phyloP scores from a whole-genome alignment of 768 basidiomycete genomes.

The Kwoniella botswanensis region DNA sequence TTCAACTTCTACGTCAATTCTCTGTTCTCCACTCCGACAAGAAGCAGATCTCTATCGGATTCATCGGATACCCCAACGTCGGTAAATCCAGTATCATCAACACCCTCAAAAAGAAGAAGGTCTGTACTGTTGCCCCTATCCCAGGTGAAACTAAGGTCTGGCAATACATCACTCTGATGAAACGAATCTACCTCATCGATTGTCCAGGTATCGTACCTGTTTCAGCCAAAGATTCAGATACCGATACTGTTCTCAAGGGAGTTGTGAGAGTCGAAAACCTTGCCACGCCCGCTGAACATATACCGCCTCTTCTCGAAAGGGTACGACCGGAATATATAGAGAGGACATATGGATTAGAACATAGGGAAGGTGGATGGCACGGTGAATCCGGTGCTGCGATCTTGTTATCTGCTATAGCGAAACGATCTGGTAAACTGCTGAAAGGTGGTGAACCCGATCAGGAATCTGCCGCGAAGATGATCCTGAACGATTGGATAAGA shows the following conservation, averaged over 20 bases:
- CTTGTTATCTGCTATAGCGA: constrained; percentile 81
- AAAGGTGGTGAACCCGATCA: constrained; percentile 94
- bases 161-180: constrained; percentile 98
- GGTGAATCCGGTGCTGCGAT: constrained; percentile 66
- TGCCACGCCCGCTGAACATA: constrained; percentile 87
- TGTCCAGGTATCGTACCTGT: constrained; percentile 98
- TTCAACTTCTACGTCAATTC: constrained; percentile 94
- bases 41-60: constrained; percentile 98
- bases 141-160: constrained; percentile 99
- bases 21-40: constrained; percentile 96
- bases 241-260: constrained; percentile 91
- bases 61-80: constrained; percentile 97
- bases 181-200: constrained; percentile 97
- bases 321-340: constrained; percentile 93
- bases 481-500: constrained; percentile 94
- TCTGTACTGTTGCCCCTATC: constrained; percentile 93
- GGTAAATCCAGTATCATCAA: constrained; percentile 98
- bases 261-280: constrained; percentile 95
- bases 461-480: constrained; percentile 90
- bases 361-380: constrained; percentile 62
- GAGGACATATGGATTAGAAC: constrained; percentile 61
- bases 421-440: constrained; percentile 87
- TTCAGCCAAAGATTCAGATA: constrained; percentile 86
- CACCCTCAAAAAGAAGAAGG: constrained; percentile 96
- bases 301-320: constrained; percentile 81